Evolutionary conservation across 2,329 filamentous ascomycete species (phyloP).

Genomic region (Colletotrichum godetiae): DNA sequence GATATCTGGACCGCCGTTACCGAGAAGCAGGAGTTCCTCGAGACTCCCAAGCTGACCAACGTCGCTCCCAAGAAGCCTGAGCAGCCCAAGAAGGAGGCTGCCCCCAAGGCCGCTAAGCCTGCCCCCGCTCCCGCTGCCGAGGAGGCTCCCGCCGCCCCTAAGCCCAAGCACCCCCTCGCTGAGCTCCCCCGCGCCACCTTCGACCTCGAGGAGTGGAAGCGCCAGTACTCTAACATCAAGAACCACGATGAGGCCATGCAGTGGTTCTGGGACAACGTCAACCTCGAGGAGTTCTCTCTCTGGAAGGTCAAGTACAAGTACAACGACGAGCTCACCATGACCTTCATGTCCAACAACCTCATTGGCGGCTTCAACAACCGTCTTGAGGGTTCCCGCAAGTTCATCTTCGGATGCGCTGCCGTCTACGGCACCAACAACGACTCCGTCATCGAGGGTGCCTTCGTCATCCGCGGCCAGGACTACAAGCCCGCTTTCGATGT

Average conservation of each 20-base stretch:
- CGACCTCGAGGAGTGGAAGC: slow-evolving; percentile 97
- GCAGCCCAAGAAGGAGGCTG: slow-evolving; percentile 71
- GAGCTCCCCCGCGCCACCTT: slow-evolving; percentile 82
- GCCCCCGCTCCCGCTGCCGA: slow-evolving; percentile 56
- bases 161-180: slow-evolving; percentile 97
- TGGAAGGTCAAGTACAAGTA: slow-evolving; percentile 99
- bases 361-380: slow-evolving; percentile 98
- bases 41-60: slow-evolving; percentile 81
- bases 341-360: slow-evolving; percentile 99
- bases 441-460: slow-evolving; percentile 92
- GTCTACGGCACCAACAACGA: slow-evolving; percentile 92
- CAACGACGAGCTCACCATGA: slow-evolving; percentile 95
- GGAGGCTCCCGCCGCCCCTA: slow-evolving; percentile 74
- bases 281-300: slow-evolving; percentile 94
- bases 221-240: slow-evolving; percentile 88
- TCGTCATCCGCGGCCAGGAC: slow-evolving; percentile 94
- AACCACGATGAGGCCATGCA: slow-evolving; percentile 83
- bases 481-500: slow-evolving; percentile 90
- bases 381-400: slow-evolving; percentile 98
- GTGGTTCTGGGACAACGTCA: slow-evolving; percentile 98
- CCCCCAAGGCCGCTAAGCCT: slow-evolving; percentile 56
- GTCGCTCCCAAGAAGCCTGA: slow-evolving; percentile 82
- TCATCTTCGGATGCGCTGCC: slow-evolving; percentile 89
- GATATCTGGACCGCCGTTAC: slow-evolving; percentile 87
- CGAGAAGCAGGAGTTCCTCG: slow-evolving; percentile 80